phyloP scores from a whole-genome alignment of 2,329 filamentous ascomycete genomes.

The Monilinia laxa region DNA sequence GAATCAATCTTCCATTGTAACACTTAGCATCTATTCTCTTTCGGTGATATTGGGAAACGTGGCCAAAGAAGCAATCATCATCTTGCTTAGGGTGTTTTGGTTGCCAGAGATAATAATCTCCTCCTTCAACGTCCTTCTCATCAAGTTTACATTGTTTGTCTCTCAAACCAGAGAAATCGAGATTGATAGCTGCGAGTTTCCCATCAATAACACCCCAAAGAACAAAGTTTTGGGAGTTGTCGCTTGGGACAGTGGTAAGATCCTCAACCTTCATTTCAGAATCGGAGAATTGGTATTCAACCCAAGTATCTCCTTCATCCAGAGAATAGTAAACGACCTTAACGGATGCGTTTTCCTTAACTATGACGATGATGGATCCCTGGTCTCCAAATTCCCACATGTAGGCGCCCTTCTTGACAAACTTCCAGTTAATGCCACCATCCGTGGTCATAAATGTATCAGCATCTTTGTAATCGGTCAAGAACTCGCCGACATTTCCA shows the following conservation, averaged over 20 bases:
- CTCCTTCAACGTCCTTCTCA: constrained; percentile 57
- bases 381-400: constrained; percentile 96
- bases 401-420: constrained; percentile 82
- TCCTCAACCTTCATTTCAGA: constrained; percentile 71
- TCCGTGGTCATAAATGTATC: constrained; percentile 91
- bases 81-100: constrained; percentile 78
- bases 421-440: constrained; percentile 85
- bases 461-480: constrained; percentile 50
- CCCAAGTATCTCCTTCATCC: constrained; percentile 81
- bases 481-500: constrained; percentile 77
- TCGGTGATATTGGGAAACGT: constrained; percentile 83
- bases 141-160: constrained; percentile 69
- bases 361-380: constrained; percentile 87
- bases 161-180: constrained; percentile 84
- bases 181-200: constrained; percentile 70
- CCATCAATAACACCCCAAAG: constrained; percentile 70
- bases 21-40: constrained; percentile 79
- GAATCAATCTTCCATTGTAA: constrained; percentile 74
- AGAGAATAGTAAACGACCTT: constrained; percentile 72
- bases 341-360: constrained; percentile 67
- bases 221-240: constrained; percentile 86
- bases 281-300: constrained; percentile 69
- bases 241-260: constrained; percentile 84
- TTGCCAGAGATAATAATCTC: constrained; percentile 84
- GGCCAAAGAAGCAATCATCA: constrained; percentile 87